Conservation (phyloP, 306 rosid species). For the Gleditsia sinensis region DNA sequence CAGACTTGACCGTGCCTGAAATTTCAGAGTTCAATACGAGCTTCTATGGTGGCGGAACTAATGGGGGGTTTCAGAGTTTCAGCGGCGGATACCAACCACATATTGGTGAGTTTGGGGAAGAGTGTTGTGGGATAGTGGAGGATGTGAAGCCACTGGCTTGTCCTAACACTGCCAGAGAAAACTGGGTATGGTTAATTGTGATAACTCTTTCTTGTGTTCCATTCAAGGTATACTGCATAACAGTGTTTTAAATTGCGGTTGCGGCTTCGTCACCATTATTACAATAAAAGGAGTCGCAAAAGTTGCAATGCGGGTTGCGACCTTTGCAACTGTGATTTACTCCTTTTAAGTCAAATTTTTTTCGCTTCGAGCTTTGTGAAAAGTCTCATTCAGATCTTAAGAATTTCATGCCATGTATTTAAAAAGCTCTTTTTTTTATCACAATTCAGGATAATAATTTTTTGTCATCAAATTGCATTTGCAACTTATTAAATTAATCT, state of each 20-base stretch:
- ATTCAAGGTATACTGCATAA: slow-evolving; percentile 1
- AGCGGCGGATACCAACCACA: slow-evolving; percentile 35
- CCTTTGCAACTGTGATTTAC: no score
- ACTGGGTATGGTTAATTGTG: slow-evolving; percentile 47
- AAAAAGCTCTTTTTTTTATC: no score
- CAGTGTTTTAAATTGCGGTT: no score
- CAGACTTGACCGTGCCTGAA: slow-evolving; percentile 35
- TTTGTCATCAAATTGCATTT: no score
- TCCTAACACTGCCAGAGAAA: slow-evolving; percentile 41
- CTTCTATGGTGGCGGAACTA: slow-evolving; percentile 32
- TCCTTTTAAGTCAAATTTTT: no score
- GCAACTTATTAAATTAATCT: not conserved
- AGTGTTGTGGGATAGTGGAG: slow-evolving; percentile 51
- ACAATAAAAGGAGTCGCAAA: no score
- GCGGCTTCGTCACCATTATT: no score
- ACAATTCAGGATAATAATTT: no score
- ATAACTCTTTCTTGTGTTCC: not conserved
- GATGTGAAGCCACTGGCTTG: slow-evolving; percentile 51
- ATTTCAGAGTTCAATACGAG: slow-evolving; percentile 43
- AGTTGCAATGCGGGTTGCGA: no score
- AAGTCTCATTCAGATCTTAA: no score
- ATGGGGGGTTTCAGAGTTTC: slow-evolving; percentile 38
- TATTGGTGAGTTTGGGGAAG: slow-evolving; percentile 49
- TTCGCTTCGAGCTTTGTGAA: no score
- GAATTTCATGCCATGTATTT: no score